Conservation (phyloP, 768 basidiomycete genomes). For the Mycena galericulata region DNA sequence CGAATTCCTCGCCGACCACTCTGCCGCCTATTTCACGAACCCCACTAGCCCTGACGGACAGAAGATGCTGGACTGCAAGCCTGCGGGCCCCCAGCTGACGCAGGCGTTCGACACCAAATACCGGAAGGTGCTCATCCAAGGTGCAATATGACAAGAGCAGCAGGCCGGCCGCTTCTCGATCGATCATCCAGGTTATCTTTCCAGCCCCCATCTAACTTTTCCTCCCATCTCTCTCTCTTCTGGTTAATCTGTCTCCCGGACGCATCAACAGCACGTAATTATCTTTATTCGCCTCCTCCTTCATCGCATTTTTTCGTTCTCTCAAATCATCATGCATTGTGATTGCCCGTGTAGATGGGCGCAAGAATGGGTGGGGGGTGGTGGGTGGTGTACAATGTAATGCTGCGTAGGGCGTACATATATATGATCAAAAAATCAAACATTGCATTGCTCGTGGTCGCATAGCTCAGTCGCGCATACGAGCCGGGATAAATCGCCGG, state of each 20-base stretch:
- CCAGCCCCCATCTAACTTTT: conserved; percentile 30
- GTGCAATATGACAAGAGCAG: conserved; percentile 76
- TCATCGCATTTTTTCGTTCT: conserved; percentile 15
- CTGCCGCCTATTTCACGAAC: conserved; percentile 74
- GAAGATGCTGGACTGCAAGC: conserved; percentile 80
- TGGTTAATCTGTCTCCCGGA: conserved; percentile 23
- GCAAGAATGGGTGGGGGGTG: conserved; percentile 4
- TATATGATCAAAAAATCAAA: not conserved
- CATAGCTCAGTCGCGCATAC: conserved; percentile 83
- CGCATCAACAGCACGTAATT: conserved; percentile 28
- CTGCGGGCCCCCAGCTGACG: conserved; percentile 65
- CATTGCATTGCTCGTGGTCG: too few relatives aligned
- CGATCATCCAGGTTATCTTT: conserved; percentile 35
- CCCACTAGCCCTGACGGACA: conserved; percentile 70
- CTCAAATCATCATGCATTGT: conserved; percentile 15
- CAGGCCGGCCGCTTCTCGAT: conserved; percentile 33
- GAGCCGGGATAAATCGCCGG: conserved; percentile 88
- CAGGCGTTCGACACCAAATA: conserved; percentile 84
- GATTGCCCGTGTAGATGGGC: conserved; percentile 9
- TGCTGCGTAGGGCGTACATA: conserved; percentile 17
- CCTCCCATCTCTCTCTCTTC: not conserved
- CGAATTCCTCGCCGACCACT: conserved; percentile 78
- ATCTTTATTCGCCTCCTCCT: conserved; percentile 30
- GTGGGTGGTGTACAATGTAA: conserved; percentile 22
- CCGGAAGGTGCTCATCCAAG: conserved; percentile 90